phyloP scores from a whole-genome alignment of 2,329 filamentous ascomycete genomes.

The Fusarium mundagurra region DNA sequence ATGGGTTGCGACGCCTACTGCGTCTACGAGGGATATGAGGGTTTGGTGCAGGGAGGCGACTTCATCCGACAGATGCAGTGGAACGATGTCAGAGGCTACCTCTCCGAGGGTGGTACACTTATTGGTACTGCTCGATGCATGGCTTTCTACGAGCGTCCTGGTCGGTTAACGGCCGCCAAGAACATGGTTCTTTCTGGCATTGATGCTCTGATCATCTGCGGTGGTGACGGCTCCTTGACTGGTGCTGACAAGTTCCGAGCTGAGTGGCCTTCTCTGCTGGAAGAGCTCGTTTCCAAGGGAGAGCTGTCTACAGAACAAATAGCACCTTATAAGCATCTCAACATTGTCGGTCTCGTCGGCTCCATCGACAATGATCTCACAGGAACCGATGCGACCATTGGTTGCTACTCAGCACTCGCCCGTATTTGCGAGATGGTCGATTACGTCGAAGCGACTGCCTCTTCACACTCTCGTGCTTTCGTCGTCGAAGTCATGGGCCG shows the following conservation, averaged over 20 bases:
- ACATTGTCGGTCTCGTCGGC: slow-evolving; percentile 95
- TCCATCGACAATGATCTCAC: slow-evolving; percentile 99
- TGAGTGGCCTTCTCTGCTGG: slow-evolving; percentile 89
- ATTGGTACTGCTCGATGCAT: slow-evolving; percentile 95
- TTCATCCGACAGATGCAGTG: slow-evolving; percentile 89
- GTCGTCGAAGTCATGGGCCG: slow-evolving; percentile 99
- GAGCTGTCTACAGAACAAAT: slow-evolving; percentile 77
- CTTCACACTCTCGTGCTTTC: slow-evolving; percentile 94
- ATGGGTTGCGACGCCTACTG: slow-evolving; percentile 82
- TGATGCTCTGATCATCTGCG: slow-evolving; percentile 95
- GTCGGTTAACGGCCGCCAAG: slow-evolving; percentile 86
- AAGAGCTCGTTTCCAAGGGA: slow-evolving; percentile 81
- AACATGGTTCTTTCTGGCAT: slow-evolving; percentile 95
- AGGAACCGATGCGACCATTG: slow-evolving; percentile 96
- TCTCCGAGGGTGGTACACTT: slow-evolving; percentile 92
- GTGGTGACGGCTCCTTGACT: slow-evolving; percentile 94
- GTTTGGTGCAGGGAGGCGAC: slow-evolving; percentile 87
- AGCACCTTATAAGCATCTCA: slow-evolving; percentile 83
- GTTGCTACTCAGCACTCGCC: slow-evolving; percentile 91
- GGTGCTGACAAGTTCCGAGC: slow-evolving; percentile 92
- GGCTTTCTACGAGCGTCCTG: slow-evolving; percentile 88
- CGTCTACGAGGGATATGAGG: slow-evolving; percentile 95
- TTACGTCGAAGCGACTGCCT: slow-evolving; percentile 94
- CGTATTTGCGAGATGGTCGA: slow-evolving; percentile 97
- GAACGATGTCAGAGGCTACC: slow-evolving; percentile 94